These are phyloP conservation scores for Withania somnifera DNA, from an alignment of 305 asterid species.

Conservation along the genomic window DNA sequence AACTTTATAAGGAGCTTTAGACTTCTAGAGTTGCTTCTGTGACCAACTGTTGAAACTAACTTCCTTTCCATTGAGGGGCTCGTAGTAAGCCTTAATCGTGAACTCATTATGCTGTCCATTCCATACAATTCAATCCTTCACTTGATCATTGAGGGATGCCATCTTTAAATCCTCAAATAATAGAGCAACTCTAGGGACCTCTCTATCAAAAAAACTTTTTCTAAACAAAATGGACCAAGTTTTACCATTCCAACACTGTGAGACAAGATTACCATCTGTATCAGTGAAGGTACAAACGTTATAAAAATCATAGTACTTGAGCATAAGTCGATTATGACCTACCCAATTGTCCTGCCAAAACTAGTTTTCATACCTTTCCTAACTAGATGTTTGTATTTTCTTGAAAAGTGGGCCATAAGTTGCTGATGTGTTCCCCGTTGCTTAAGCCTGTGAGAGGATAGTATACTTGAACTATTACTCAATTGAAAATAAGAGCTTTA, in stretches of 20 bases:
- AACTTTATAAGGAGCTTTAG: neutral
- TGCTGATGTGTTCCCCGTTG: neutral
- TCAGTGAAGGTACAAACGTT: neutral
- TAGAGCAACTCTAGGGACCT: neutral
- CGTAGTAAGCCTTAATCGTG: neutral
- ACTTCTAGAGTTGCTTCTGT: neutral
- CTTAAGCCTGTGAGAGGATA: too few relatives aligned
- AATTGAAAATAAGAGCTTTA: too few relatives aligned
- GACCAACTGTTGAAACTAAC: neutral
- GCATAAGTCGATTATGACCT: neutral
- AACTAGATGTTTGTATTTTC: neutral
- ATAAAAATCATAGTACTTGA: neutral
- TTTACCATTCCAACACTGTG: neutral
- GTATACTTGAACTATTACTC: too few relatives aligned
- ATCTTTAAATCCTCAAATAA: neutral
- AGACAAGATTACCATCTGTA: neutral
- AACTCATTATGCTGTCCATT: neutral
- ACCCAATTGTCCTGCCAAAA: neutral
- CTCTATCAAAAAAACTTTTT: neutral
- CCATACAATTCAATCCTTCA: neutral
- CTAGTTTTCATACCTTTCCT: neutral
- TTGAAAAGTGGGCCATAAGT: neutral
- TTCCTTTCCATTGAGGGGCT: neutral
- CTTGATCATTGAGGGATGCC: neutral
- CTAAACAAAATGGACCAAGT: neutral